Evolutionary conservation across 1,139 yeast genomes (phyloP).

Genomic region (Pichia sorboxylosa): DNA sequence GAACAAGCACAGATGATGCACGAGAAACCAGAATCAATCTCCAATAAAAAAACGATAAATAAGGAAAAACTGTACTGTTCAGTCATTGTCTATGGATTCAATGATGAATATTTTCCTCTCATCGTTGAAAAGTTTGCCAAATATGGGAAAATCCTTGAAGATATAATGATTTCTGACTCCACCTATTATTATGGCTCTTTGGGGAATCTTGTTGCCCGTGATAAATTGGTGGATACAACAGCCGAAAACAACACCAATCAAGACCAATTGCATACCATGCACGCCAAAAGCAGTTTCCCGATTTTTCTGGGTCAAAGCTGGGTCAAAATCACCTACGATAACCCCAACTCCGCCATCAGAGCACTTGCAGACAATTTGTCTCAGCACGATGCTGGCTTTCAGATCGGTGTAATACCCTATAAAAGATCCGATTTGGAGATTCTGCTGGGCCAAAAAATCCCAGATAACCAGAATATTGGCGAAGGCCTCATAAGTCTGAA

Average conservation of each 20-base stretch:
- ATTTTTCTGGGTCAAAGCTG: constrained; percentile 79
- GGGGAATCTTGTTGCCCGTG: constrained; percentile 5
- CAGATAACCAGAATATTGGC: constrained; percentile 49
- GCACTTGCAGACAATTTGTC: constrained; percentile 72
- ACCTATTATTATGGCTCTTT: constrained; percentile 5
- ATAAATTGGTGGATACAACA: constrained; percentile 2
- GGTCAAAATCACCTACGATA: constrained; percentile 78
- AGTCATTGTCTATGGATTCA: constrained; percentile 80
- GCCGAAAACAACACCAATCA: background rate
- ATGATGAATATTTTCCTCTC: constrained; percentile 56
- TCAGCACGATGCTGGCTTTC: constrained; percentile 17
- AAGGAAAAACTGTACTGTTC: constrained; percentile 37
- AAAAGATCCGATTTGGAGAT: constrained; percentile 50
- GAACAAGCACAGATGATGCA: no score
- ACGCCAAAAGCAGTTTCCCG: constrained; percentile 33
- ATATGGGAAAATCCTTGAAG: constrained; percentile 73
- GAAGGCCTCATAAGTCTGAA: constrained; percentile 13
- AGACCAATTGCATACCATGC: no score
- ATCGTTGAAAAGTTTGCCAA: constrained; percentile 67
- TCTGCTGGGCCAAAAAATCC: constrained; percentile 44
- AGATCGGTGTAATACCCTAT: constrained; percentile 72
- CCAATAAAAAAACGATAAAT: constrained; percentile 4
- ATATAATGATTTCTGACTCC: constrained; percentile 28
- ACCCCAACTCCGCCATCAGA: constrained; percentile 63
- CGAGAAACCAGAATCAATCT: no score